Base-by-base conservation (phyloP, 352 stramenopile genomes). In the Phytopythium helicoides region DNA sequence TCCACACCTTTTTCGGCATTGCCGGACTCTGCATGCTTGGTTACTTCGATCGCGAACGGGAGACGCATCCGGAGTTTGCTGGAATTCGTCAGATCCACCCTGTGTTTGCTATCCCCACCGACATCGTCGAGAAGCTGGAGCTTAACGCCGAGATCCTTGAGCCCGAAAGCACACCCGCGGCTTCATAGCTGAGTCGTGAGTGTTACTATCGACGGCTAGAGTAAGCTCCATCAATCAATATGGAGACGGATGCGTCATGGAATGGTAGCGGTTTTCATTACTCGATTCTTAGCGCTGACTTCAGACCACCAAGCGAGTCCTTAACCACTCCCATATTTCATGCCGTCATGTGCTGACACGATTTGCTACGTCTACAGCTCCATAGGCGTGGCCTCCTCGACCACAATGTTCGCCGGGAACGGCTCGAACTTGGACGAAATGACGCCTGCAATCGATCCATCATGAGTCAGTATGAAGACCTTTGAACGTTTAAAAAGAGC, bases 1-100 rank as follows among this genome's bases (percentile, higher is more conserved):
- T 99, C 70, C 97, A 99, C 69, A 99, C 97, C 2, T 99, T 99
- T 70, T 99, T 99, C 66, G 97, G 96, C 22, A 94, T 99, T 64
- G 89, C 84, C 38, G 97, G 96, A 23, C 71, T 99, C 6, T 92
- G 76, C 28, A 92, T 99, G 68, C 86, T 99, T 18, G 91, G 91
- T 7, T 94, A 96, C 64, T 97, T 97, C 62, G 70, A 90, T n/a
- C 66, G 71, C 18, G 82, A 88, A 47, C 72, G 82, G 56, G 63
- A 60, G 3, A 41, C 45, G 1, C 71, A 87, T 39, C 71, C 75
- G 0, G 69, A 89, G 42, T 87, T 86, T 48, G 68, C 64, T 40
- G 57, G 47, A 23, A 96, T 96, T 60, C 76, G 89, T 45, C 68
- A 88, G 37, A 95, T 99, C 50, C 92, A 99, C 62, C 93, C 96